phyloP scores from a whole-genome alignment of 1,139 yeast species.

The Blastobotrys proliferans region DNA sequence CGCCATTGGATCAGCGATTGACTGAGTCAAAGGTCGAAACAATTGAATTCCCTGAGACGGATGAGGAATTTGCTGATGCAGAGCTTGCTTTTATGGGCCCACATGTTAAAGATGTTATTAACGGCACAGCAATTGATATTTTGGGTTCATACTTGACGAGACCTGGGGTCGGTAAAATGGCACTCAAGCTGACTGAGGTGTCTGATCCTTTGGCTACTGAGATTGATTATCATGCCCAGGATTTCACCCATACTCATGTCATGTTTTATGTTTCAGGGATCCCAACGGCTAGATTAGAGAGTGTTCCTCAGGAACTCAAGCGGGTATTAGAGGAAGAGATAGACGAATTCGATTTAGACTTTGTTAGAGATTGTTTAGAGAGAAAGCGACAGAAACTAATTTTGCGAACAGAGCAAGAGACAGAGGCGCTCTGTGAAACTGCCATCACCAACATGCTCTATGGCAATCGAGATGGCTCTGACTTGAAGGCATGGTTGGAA shows the following conservation, averaged over 20 bases:
- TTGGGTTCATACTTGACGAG: slow-evolving; percentile 75
- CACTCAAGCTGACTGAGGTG: slow-evolving; percentile 69
- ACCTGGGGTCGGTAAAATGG: slow-evolving; percentile 54
- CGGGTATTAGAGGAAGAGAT: slow-evolving; percentile 50
- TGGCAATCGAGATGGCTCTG: slow-evolving; percentile 60
- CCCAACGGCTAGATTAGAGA: slow-evolving; percentile 59
- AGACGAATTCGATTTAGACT: slow-evolving; percentile 54
- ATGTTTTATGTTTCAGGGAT: slow-evolving; percentile 66
- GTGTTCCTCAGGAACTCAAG: slow-evolving; percentile 50
- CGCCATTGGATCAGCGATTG: slow-evolving; percentile 45
- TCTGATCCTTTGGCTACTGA: slow-evolving; percentile 80
- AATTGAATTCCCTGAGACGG: slow-evolving; percentile 83
- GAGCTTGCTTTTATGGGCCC: slow-evolving; percentile 85
- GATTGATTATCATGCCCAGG: slow-evolving; percentile 61
- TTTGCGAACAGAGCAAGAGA: slow-evolving; percentile 61
- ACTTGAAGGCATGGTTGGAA: slow-evolving; percentile 51
- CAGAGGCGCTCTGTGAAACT: slow-evolving; percentile 56
- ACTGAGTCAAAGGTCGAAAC: slow-evolving; percentile 40
- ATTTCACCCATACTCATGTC: slow-evolving; percentile 53
- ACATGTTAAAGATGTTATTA: slow-evolving; percentile 46
- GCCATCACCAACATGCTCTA: slow-evolving; percentile 80
- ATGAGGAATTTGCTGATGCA: slow-evolving; percentile 79
- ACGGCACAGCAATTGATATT: slow-evolving; percentile 65
- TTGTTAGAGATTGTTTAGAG: slow-evolving; percentile 63
- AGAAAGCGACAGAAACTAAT: slow-evolving; percentile 63